phyloP scores from a whole-genome alignment of 2,329 filamentous ascomycete genomes.

The Diplodia corticola region DNA sequence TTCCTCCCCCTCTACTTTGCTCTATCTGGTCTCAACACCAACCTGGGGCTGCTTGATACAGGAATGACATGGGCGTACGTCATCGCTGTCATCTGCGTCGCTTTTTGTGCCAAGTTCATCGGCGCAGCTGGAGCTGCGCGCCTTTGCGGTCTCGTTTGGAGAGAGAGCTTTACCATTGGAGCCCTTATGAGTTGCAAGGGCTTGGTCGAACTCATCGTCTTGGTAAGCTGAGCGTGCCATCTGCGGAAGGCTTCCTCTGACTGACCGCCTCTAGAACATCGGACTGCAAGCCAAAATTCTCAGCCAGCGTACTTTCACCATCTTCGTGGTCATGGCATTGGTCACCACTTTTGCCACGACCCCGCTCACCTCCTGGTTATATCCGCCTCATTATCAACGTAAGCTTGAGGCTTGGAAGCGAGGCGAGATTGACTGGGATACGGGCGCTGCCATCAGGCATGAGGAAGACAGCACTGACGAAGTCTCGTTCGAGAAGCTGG shows the following conservation, averaged over 20 bases:
- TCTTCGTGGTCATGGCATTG: slow-evolving; percentile 92
- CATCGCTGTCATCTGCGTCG: slow-evolving; percentile 75
- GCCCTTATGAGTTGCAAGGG: slow-evolving; percentile 96
- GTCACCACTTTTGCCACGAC: slow-evolving; percentile 84
- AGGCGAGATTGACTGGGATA: slow-evolving; percentile 90
- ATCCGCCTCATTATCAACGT: slow-evolving; percentile 74
- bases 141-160: slow-evolving; percentile 77
- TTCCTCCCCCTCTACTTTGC: slow-evolving; percentile 93
- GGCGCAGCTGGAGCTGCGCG: slow-evolving; percentile 80
- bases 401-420: slow-evolving; percentile 74
- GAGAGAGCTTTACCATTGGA: slow-evolving; percentile 85
- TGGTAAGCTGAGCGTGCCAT: slow-evolving; percentile 57
- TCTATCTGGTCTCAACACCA: slow-evolving; percentile 83
- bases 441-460: slow-evolving; percentile 49
- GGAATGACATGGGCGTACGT: slow-evolving; percentile 90
- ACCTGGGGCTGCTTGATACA: slow-evolving; percentile 78
- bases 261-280: slow-evolving; percentile 60
- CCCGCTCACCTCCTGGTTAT: slow-evolving; percentile 70
- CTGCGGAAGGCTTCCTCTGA: too few species aligned
- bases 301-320: slow-evolving; percentile 80
- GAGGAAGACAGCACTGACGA: slow-evolving; percentile 36
- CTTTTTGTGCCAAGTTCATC: slow-evolving; percentile 81
- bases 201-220: slow-evolving; percentile 89
- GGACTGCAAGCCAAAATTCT: slow-evolving; percentile 81
- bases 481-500: slow-evolving; percentile 52